A percentile compares a stretch with the other conserved stretches of the same genome.
phyloP scores from a whole-genome alignment of 768 basidiomycete species.

The Trametes cingulata region DNA sequence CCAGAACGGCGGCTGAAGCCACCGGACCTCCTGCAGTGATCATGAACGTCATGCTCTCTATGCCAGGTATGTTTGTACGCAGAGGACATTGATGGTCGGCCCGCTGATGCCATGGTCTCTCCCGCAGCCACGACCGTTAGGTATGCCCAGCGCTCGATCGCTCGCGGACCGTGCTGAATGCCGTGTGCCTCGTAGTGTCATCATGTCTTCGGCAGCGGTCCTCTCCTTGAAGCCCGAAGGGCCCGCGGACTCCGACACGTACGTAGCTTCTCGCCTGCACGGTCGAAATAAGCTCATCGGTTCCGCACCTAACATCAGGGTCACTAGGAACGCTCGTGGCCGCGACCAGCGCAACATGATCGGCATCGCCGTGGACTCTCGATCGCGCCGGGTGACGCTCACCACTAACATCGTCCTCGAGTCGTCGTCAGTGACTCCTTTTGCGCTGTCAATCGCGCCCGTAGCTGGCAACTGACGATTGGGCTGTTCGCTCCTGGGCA shows the following conservation, averaged over 20 bases:
- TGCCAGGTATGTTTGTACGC: constrained; percentile 6
- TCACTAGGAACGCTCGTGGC: background rate
- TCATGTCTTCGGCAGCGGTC: constrained; percentile 16
- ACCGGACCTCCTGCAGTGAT: background rate
- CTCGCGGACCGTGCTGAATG: background rate
- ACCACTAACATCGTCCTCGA: constrained; percentile 9
- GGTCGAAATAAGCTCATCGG: background rate
- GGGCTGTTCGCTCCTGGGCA: background rate
- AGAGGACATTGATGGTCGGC: too few species aligned
- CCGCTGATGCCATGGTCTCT: background rate
- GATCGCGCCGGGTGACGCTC: constrained; percentile 1
- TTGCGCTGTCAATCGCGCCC: background rate
- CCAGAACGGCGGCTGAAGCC: background rate
- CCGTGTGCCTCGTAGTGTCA: background rate
- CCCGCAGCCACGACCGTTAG: constrained; percentile 8
- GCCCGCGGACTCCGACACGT: background rate
- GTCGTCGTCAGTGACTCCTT: background rate
- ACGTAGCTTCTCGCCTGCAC: background rate
- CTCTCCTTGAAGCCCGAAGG: constrained; percentile 9
- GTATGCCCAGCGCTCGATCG: background rate
- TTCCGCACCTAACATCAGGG: background rate
- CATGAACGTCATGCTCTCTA: constrained; percentile 19
- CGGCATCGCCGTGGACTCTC: background rate
- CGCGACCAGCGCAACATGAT: background rate
- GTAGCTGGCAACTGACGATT: background rate